A percentile compares a stretch with the other conserved stretches of the same genome.
Conservation (phyloP, 305 asterid genomes). For the Fraxinus paxiana region DNA sequence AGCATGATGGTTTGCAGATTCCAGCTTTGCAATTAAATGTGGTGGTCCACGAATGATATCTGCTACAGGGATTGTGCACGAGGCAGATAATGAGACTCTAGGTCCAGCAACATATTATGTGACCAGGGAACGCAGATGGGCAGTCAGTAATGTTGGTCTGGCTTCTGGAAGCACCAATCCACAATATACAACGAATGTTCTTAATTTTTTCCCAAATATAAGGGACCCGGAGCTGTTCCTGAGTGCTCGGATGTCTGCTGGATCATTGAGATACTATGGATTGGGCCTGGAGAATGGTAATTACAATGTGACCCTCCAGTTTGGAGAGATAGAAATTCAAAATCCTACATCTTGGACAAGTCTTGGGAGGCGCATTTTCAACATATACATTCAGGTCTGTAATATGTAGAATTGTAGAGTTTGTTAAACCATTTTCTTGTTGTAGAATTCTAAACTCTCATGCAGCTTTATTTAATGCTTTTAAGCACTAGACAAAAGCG, state of each 20-base stretch:
- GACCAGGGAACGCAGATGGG: conserved; percentile 52
- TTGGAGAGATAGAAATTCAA: conserved; percentile 40
- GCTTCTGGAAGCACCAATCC: conserved; percentile 27
- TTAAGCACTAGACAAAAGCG: too few species aligned
- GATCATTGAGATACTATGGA: conserved; percentile 57
- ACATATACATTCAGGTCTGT: conserved; percentile 58
- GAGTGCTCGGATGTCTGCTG: conserved; percentile 51
- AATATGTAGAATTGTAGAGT: background rate
- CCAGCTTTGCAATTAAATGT: conserved; percentile 56
- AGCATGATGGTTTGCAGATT: conserved; percentile 40
- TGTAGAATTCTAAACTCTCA: background rate
- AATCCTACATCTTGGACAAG: conserved; percentile 35
- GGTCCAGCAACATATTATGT: conserved; percentile 65
- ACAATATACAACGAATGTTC: background rate
- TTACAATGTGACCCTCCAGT: conserved; percentile 50
- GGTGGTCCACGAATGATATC: conserved; percentile 53
- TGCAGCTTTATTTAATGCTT: too few species aligned
- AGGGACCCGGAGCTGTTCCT: conserved; percentile 46
- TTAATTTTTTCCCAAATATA: background rate
- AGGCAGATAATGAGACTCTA: conserved; percentile 41
- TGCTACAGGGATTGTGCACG: conserved; percentile 35
- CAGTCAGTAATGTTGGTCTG: conserved; percentile 69
- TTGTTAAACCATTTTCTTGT: background rate
- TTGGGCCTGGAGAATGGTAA: conserved; percentile 55
- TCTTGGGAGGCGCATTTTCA: conserved; percentile 52